Conservation (phyloP, 2,329 filamentous ascomycete genomes). For the Talaromyces sp. region DNA sequence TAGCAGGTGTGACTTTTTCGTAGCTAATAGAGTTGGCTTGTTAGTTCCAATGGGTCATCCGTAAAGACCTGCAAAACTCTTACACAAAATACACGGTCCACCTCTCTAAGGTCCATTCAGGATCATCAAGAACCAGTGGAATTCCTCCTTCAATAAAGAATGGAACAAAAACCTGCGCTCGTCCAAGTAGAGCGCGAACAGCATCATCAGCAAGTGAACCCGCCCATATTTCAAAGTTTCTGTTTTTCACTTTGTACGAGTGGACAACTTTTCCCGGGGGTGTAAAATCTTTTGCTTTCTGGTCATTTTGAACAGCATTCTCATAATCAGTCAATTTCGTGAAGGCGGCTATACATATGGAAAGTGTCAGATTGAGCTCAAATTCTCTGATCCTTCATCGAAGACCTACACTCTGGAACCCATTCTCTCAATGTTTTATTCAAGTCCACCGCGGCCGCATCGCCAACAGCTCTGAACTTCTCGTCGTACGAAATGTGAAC, state of each 20-base stretch:
- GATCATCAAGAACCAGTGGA: conserved; percentile 64
- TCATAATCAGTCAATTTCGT: conserved; percentile 59
- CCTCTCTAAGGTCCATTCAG: conserved; percentile 67
- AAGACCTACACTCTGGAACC: conserved; percentile 58
- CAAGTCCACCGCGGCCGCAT: conserved; percentile 65
- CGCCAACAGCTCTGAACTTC: conserved; percentile 64
- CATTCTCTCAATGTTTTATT: conserved; percentile 58
- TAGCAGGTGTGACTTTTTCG: conserved; percentile 48
- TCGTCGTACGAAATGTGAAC: conserved; percentile 65
- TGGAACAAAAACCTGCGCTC: conserved; percentile 76
- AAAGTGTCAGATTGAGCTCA: not conserved
- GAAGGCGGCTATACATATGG: conserved; percentile 59
- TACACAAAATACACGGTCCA: conserved; percentile 93
- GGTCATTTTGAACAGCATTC: conserved; percentile 47
- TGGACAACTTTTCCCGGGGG: conserved; percentile 72
- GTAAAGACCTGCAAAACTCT: conserved; percentile 8
- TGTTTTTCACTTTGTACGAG: conserved; percentile 56
- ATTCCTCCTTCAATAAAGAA: conserved; percentile 93
- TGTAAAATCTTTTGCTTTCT: conserved; percentile 47
- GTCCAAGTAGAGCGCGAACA: conserved; percentile 67
- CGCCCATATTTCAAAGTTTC: conserved; percentile 78
- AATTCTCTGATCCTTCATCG: not conserved
- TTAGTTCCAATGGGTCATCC: conserved; percentile 16
- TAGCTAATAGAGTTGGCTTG: conserved; percentile 35
- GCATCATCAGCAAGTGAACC: conserved; percentile 65